phyloP scores from a whole-genome alignment of 192 early-diverging fungal genomes.

The Coemansia sp. region DNA sequence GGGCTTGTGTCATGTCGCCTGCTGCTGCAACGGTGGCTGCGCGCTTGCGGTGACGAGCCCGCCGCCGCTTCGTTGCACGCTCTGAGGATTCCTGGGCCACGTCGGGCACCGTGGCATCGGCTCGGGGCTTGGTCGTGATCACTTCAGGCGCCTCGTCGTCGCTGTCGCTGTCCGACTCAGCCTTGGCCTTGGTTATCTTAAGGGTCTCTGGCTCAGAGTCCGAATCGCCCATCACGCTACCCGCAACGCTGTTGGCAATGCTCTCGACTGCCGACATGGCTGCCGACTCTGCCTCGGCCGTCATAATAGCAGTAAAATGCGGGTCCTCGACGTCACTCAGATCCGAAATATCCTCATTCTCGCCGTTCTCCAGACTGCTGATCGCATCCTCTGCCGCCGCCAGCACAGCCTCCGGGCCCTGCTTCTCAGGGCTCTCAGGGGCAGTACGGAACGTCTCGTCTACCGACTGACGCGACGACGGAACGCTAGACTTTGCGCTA shows the following conservation, averaged over 20 bases:
- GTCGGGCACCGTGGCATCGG: constrained; percentile 13
- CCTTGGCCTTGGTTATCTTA: not conserved
- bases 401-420: not conserved
- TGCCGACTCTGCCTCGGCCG: constrained; percentile 28
- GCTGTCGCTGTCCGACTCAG: constrained; percentile 15
- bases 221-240: constrained; percentile 8
- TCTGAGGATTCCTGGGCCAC: not conserved
- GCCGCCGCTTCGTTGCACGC: constrained; percentile 27
- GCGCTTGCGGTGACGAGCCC: constrained; percentile 43
- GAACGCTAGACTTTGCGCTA: not conserved
- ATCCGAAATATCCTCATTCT: constrained; percentile 40
- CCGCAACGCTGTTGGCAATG: constrained; percentile 23
- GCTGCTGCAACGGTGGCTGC: constrained; percentile 12
- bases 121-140: constrained; percentile 24
- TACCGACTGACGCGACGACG: constrained; percentile 16
- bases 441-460: constrained; percentile 31
- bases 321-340: constrained; percentile 51
- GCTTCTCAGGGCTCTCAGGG: constrained; percentile 31
- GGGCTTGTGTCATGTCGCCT: constrained; percentile 5
- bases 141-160: constrained; percentile 42
- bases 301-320: constrained; percentile 46
- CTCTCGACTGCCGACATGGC: constrained; percentile 35
- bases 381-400: constrained; percentile 8
- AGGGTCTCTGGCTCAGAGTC: not conserved
- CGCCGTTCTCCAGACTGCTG: constrained; percentile 1